Base-by-base conservation (phyloP, 306 rosid genomes). In the Erythrophleum fordii region DNA sequence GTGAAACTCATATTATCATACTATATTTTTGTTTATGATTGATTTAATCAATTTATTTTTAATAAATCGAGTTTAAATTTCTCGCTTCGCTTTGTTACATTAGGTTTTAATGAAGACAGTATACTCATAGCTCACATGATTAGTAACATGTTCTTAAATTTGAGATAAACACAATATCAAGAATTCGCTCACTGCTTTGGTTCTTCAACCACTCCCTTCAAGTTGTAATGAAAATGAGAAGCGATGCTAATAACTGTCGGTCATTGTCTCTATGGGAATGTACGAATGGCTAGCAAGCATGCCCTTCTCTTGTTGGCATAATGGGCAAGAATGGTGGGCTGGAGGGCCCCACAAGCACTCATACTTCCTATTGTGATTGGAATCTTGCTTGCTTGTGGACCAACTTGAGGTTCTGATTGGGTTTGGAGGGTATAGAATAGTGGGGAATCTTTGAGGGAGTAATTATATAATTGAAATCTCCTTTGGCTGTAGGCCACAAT, bases 331-430 rank as follows among this genome's bases (percentile, higher is more conserved):
- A 72, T 69, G 59, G 49, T 39, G 81, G 28, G 42, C 46, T 77
- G 28, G 70, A 59, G 85, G 78, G 16, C 73, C 80, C 77, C 73
- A 55, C 60, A 46, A 17, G 53, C 61, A 75, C 66, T 83, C 86
- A 74, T 42, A 52, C 65, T 62, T 86, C 45, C 69, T 17, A 41
- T 18, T 20, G 34, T 55, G 81, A n/a, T 65, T 82, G 73, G 69
- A 77, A 51, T 72, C 66, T 82, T 79, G 5, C 55, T 65, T 73
- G 20, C 37, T 39, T 18, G 82, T 83, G 83, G 88, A 37, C 82
- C 83, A 59, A 64, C 42, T 42, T 77, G 42, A 26, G 68, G 61
- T 77, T 11, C 22, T 44, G 20, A 31, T n/a, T 4, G 29, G 29
- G 39, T 76, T 69, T 26, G n/a, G 60, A 75, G 22, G 13, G 37